Evolutionary conservation across 768 basidiomycete genomes (phyloP).

Genomic region (Boletus eberwhitei): DNA sequence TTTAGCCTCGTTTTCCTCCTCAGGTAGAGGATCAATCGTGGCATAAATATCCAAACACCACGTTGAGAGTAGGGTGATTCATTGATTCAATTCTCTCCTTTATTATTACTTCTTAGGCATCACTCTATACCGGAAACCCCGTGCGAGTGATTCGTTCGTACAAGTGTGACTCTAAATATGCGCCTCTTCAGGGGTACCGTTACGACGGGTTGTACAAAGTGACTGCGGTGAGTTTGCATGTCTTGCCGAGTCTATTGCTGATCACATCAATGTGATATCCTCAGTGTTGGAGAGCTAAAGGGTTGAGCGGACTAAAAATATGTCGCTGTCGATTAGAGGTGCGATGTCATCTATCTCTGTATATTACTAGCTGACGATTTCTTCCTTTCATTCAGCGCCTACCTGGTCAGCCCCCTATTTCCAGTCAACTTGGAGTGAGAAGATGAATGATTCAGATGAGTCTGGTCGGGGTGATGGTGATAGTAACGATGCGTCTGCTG

Average conservation of each 20-base stretch:
- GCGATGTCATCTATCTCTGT: not conserved
- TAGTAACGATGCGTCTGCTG: too few relatives aligned
- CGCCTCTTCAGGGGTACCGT: constrained; percentile 25
- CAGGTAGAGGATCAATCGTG: constrained; percentile 24
- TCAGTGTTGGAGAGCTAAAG: constrained; percentile 23
- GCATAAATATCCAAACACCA: constrained; percentile 6
- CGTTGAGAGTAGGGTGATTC: constrained; percentile 15
- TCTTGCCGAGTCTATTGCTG: not conserved
- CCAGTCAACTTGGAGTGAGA: not conserved
- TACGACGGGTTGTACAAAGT: constrained; percentile 33
- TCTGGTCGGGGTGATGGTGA: too few relatives aligned
- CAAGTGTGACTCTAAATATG: constrained; percentile 20
- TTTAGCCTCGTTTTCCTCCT: constrained; percentile 16
- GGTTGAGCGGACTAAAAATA: constrained; percentile 7
- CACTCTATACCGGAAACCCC: constrained; percentile 15
- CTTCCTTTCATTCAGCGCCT: constrained; percentile 17
- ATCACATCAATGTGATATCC: not conserved
- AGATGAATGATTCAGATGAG: too few relatives aligned
- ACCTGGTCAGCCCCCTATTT: constrained; percentile 25
- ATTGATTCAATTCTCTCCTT: not conserved
- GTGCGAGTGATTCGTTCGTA: constrained; percentile 29
- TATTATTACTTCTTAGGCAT: constrained; percentile 12
- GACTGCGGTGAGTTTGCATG: constrained; percentile 11
- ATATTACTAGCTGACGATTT: not conserved
- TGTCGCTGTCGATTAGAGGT: constrained; percentile 31